phyloP scores from a whole-genome alignment of 1,139 yeast species.

The Magnusiomyces sp. region DNA sequence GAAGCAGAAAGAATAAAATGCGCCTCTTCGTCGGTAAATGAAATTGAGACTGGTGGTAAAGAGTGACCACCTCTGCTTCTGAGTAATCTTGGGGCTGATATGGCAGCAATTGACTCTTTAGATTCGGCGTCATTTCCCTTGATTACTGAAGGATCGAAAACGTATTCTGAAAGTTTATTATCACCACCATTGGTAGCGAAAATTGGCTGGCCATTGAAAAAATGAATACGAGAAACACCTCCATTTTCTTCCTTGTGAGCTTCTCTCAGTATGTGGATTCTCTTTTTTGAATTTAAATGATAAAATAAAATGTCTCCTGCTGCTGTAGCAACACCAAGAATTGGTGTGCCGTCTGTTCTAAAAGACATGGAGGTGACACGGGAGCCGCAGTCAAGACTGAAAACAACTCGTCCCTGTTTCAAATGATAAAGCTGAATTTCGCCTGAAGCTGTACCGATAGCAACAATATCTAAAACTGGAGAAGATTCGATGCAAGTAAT shows the following conservation, averaged over 20 bases:
- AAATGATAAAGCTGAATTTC: conserved; percentile 58
- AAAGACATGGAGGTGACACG: conserved; percentile 69
- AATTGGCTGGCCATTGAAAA: conserved; percentile 87
- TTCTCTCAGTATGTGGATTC: conserved; percentile 66
- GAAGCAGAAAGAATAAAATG: conserved; percentile 86
- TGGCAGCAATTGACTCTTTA: conserved; percentile 41
- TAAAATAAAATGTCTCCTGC: conserved; percentile 82
- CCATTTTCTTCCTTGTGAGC: conserved; percentile 69
- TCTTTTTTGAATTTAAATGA: conserved; percentile 61
- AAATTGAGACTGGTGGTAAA: conserved; percentile 73
- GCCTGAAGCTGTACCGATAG: conserved; percentile 69
- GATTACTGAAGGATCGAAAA: conserved; percentile 83
- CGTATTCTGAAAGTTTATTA: conserved; percentile 80
- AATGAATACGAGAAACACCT: conserved; percentile 69
- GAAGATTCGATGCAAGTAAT: conserved; percentile 63
- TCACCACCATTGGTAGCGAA: conserved; percentile 90
- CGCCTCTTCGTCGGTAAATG: conserved; percentile 71
- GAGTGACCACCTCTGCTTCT: conserved; percentile 97
- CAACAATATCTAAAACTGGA: conserved; percentile 79
- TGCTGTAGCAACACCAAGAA: conserved; percentile 69
- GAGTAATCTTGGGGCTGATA: conserved; percentile 84
- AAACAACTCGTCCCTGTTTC: conserved; percentile 48
- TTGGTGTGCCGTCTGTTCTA: conserved; percentile 86
- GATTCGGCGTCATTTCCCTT: conserved; percentile 12
- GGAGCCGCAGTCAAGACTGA: conserved; percentile 52